Percentiles rank a stretch among this genome's conserved stretches.
Conservation (phyloP, 257 asterid genomes). For the Vinca minor region DNA sequence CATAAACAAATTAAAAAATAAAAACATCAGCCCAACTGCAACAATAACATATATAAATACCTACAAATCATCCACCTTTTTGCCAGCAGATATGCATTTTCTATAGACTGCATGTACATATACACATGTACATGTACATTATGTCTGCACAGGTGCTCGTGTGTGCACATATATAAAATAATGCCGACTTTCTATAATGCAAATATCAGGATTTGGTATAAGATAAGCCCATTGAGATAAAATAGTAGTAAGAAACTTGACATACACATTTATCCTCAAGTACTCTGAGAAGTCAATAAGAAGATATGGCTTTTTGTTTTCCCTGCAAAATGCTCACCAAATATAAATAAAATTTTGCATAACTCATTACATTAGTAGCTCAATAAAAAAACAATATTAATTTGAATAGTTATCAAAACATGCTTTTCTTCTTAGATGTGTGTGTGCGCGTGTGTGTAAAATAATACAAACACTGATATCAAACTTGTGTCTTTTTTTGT, state of each 20-base stretch:
- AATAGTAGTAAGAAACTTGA: slow-evolving; percentile 15
- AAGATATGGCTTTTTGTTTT: slow-evolving; percentile 59
- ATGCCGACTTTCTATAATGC: no score
- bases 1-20: neutral
- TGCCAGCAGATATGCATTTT: neutral
- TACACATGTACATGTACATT: neutral
- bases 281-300: slow-evolving; percentile 85
- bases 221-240: neutral
- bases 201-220: neutral
- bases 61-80: no score
- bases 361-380: neutral
- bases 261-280: slow-evolving; percentile 72
- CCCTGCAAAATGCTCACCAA: slow-evolving; percentile 41
- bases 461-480: neutral
- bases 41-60: neutral
- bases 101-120: no score
- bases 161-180: no score
- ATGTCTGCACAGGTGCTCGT: no score
- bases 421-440: neutral
- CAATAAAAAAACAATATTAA: neutral
- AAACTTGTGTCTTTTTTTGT: neutral
- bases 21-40: neutral
- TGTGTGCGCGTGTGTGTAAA: neutral
- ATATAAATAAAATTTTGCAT: slow-evolving; percentile 16
- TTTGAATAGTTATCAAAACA: neutral